phyloP scores from a whole-genome alignment of 176 grass and related monocot genomes.

The Avena atlantica region DNA sequence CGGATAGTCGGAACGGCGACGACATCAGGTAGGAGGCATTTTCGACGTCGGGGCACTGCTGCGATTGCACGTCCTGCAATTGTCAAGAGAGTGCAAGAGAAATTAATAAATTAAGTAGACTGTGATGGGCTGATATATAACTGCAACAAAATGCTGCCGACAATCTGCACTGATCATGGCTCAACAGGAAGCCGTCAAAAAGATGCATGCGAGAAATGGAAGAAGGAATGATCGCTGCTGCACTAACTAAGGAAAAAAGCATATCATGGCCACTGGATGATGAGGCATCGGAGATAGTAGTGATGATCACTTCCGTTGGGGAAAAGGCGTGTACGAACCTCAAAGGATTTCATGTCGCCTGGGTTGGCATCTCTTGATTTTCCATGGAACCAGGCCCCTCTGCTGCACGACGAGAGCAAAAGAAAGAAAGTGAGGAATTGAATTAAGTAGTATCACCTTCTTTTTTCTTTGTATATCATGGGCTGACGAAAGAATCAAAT shows the following conservation, averaged over 20 bases:
- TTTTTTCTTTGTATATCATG: constrained; percentile 36
- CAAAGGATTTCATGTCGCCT: constrained; percentile 67
- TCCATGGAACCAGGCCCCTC: constrained; percentile 72
- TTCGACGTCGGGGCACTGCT: constrained; percentile 36
- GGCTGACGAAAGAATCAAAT: constrained; percentile 64
- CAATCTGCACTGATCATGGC: constrained; percentile 44
- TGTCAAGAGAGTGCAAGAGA: background rate
- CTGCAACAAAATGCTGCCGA: constrained; percentile 43
- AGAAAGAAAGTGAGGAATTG: constrained; percentile 39
- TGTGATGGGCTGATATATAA: constrained; percentile 20
- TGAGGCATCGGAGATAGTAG: constrained; percentile 59
- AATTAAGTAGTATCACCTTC: constrained; percentile 35
- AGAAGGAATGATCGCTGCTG: constrained; percentile 49
- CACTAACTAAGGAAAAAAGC: constrained; percentile 46
- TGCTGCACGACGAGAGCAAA: constrained; percentile 53
- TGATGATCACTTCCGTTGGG: constrained; percentile 50
- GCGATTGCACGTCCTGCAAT: constrained; percentile 67
- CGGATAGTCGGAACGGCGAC: constrained; percentile 43
- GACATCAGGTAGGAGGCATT: constrained; percentile 55
- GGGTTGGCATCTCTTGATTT: constrained; percentile 77
- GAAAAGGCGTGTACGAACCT: constrained; percentile 54
- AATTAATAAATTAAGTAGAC: background rate
- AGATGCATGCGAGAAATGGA: constrained; percentile 37
- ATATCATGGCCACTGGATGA: constrained; percentile 38
- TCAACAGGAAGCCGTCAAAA: constrained; percentile 27